Base-by-base conservation (phyloP, 75 land plant genomes). In the Adiantum capillusveneris region DNA sequence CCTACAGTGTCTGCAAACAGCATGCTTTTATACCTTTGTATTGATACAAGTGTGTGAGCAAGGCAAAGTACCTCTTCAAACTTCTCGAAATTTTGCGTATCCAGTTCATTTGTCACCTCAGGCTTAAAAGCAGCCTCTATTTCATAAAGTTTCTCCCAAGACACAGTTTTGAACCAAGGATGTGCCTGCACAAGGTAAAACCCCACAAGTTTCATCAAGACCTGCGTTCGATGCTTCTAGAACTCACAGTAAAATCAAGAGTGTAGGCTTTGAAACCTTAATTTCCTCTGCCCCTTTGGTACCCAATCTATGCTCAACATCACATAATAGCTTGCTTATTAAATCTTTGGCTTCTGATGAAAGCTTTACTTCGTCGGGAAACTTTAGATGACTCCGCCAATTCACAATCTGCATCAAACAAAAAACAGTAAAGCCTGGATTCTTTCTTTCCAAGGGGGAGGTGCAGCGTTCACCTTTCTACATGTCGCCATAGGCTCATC, bases 401-500 rank as follows among this genome's bases (percentile, higher is more conserved):
- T 81, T 81, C 24, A 81, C 77, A 45, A 81, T 81, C 84, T 81
- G 72, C 42, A 45, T 22, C 7, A 34, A 34, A 34, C 9, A 34
- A 34, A 34, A 3, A 34, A 5, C 3, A 3, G 3, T 34, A 3
- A 34, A 9, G 7, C 37, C 37, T 34, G 9, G 7, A 34, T 34
- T 5, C 9, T 34, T 34, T 34, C 3, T 5, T 5, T 34, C 37
- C 9, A 34, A 5, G 37, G 37, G 9, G 9, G 3, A 9, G 9
- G 3, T 9, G 3, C 37, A 14, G 29, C 20, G 20, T 29, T 53
- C 74, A 84, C 87, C 83, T 79, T 84, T 53, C 82, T 62, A 59
- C 87, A 84, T 13, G 87, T 84, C 25, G 80, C 57, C 80, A 84
- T 79, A 0, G 87, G 87, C 26, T 84, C 87, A 76, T 84, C 87